These are phyloP conservation scores for Colletotrichum limetticola DNA, from an alignment of 2,329 filamentous ascomycete species.

Conservation along the genomic window DNA sequence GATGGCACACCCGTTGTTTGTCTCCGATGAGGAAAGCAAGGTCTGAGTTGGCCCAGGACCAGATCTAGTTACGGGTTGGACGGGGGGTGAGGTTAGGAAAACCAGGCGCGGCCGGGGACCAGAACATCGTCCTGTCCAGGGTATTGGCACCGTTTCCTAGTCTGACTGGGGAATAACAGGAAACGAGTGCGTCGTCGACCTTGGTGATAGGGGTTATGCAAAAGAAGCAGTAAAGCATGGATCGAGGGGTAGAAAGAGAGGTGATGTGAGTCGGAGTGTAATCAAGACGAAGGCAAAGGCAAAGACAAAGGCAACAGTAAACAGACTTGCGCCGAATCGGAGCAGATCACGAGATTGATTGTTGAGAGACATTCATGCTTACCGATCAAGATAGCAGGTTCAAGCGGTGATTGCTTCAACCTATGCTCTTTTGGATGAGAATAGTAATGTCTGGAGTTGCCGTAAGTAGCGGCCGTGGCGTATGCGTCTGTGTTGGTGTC, in stretches of 20 bases:
- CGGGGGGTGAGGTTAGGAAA: conserved; percentile 5
- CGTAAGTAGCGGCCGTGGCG: neutral
- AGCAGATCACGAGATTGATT: conserved; percentile 17
- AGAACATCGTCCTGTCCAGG: neutral
- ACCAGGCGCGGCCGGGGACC: conserved; percentile 2
- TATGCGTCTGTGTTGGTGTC: neutral
- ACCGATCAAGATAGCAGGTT: conserved; percentile 14
- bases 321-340: conserved; percentile 2
- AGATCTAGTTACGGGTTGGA: neutral
- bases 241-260: neutral
- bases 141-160: conserved; percentile 2
- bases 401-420: conserved; percentile 1
- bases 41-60: conserved; percentile 6
- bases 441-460: neutral
- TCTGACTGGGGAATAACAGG: neutral
- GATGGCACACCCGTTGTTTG: conserved; percentile 6
- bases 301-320: neutral
- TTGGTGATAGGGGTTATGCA: conserved; percentile 1
- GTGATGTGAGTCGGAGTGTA: neutral
- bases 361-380: conserved; percentile 11
- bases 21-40: conserved; percentile 2
- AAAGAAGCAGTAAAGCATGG: neutral
- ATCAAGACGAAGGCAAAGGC: neutral
- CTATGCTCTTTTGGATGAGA: neutral
- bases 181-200: conserved; percentile 6